Percentiles rank a stretch among this genome's conserved stretches.
Conservation (phyloP, 2,329 filamentous ascomycete species). For the Penicillium sp. region DNA sequence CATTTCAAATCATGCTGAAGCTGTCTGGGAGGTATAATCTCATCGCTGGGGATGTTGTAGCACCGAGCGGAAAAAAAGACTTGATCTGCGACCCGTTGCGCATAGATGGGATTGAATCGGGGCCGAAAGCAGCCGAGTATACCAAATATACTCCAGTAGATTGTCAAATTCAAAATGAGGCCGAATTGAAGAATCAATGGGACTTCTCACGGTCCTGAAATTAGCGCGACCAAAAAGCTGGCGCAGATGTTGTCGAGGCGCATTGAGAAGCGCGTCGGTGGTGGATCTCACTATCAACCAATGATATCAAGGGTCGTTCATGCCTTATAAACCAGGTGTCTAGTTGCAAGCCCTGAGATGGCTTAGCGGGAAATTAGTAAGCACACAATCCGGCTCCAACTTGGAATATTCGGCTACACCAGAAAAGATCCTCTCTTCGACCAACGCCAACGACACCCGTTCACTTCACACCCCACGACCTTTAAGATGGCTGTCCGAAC, state of each 20-base stretch:
- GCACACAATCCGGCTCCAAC: conserved; percentile 26
- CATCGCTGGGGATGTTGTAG: neutral
- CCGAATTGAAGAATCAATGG: neutral
- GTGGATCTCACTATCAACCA: neutral
- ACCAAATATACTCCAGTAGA: neutral
- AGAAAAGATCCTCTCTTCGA: conserved; percentile 22
- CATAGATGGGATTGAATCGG: neutral
- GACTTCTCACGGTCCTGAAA: neutral
- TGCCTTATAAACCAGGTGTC: neutral
- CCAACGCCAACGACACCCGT: conserved; percentile 26
- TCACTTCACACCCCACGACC: conserved; percentile 25
- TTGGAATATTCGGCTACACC: conserved; percentile 19
- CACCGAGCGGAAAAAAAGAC: neutral
- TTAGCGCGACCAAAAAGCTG: neutral
- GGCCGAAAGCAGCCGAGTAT: neutral
- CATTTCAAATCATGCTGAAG: neutral
- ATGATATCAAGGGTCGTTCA: accelerated
- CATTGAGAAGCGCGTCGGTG: neutral
- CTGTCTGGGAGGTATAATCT: neutral
- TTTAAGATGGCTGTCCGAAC: conserved; percentile 28
- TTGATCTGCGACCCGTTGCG: neutral
- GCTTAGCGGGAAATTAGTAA: conserved; percentile 24
- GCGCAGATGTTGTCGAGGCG: neutral
- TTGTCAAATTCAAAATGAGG: neutral
- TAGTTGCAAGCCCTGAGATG: conserved; percentile 12